Conservation (phyloP, 768 basidiomycete genomes). For the Punctularia strigosozonata region DNA sequence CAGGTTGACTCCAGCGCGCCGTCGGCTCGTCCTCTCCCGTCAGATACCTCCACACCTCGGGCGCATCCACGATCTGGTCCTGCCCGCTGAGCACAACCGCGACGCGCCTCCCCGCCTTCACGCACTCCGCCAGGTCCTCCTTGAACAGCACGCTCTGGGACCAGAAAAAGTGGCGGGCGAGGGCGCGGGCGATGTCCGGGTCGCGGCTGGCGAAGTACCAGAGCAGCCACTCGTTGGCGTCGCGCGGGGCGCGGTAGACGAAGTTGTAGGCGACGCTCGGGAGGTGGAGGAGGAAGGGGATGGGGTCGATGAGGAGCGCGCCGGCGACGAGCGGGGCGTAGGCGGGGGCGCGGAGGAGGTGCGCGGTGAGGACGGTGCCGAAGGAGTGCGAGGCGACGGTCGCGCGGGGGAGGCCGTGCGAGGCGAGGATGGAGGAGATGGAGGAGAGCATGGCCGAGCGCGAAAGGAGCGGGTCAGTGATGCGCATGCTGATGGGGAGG, state of each 20-base stretch:
- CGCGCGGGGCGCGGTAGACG: constrained; percentile 40
- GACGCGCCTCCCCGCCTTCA: constrained; percentile 14
- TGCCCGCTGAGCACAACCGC: constrained; percentile 25
- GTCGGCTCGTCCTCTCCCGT: constrained; percentile 16
- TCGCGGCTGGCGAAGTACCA: constrained; percentile 62
- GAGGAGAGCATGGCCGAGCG: constrained; percentile 28
- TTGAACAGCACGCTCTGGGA: constrained; percentile 47
- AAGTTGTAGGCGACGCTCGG: constrained; percentile 57
- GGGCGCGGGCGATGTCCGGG: constrained; percentile 45
- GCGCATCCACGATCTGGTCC: constrained; percentile 32
- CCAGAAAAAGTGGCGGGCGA: constrained; percentile 59
- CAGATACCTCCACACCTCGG: constrained; percentile 25
- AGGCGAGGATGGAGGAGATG: constrained; percentile 31
- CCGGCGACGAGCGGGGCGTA: constrained; percentile 25
- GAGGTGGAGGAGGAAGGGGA: constrained; percentile 51
- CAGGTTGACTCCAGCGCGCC: constrained; percentile 14
- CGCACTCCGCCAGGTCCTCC: constrained; percentile 40
- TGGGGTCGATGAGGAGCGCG: constrained; percentile 48
- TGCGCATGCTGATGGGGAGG: constrained; percentile 48
- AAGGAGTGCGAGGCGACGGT: constrained; percentile 49
- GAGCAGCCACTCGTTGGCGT: constrained; percentile 50
- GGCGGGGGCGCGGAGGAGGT: constrained; percentile 32
- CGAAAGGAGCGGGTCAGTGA: constrained; percentile 38
- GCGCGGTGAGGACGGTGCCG: constrained; percentile 44
- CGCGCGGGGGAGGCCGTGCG: constrained; percentile 24